Conservation (phyloP, 805 yeast genomes). For the Spathaspora boniae region DNA sequence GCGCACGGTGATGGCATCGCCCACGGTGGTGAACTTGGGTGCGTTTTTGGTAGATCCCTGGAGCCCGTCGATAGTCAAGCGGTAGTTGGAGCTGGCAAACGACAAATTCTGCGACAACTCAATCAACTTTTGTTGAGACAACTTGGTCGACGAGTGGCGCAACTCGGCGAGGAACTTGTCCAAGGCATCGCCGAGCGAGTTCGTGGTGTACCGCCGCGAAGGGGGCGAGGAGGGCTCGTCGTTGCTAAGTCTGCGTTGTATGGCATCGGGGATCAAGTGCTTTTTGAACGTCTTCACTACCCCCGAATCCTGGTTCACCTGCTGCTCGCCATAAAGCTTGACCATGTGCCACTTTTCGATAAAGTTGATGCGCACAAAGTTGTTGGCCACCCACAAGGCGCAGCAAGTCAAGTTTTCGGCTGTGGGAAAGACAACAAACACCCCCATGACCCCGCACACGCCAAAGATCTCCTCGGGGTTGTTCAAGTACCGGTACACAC, state of each 20-base stretch:
- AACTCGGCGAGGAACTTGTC: slow-evolving; percentile 45
- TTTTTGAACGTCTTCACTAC: slow-evolving; percentile 43
- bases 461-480: slow-evolving; percentile 81
- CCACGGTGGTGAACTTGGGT: slow-evolving; percentile 30
- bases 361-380: slow-evolving; percentile 63
- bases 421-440: slow-evolving; percentile 55
- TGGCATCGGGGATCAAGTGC: slow-evolving; percentile 39
- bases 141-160: slow-evolving; percentile 28
- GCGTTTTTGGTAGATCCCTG: slow-evolving; percentile 5
- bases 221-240: slow-evolving; percentile 12
- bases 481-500: slow-evolving; percentile 76
- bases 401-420: slow-evolving; percentile 51
- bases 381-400: slow-evolving; percentile 57
- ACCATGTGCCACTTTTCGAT: slow-evolving; percentile 79
- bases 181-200: slow-evolving; percentile 41
- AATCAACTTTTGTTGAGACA: slow-evolving; percentile 32
- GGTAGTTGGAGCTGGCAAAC: slow-evolving; percentile 35
- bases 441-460: slow-evolving; percentile 78
- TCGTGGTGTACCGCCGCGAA: slow-evolving; percentile 30
- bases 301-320: slow-evolving; percentile 52
- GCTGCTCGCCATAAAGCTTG: slow-evolving; percentile 65
- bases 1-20: slow-evolving; percentile 49
- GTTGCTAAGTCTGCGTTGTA: slow-evolving; percentile 28
- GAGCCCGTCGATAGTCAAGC: slow-evolving; percentile 23
- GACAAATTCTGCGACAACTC: slow-evolving; percentile 38